Evolutionary conservation across 1,284 basidiomycete genomes (phyloP).

Genomic region (Marasmius oreades): DNA sequence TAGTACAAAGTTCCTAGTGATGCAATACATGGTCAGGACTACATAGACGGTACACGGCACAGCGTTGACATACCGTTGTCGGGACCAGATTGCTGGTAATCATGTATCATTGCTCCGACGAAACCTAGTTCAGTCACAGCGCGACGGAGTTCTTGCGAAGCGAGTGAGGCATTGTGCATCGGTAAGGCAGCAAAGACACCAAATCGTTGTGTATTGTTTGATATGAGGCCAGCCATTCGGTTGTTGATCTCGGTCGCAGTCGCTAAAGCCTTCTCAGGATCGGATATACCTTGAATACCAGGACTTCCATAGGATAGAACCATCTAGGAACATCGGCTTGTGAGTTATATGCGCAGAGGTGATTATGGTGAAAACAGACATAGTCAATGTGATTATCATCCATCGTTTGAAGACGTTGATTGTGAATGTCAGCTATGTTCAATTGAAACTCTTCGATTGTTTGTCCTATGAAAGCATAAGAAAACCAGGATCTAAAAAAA

Average conservation of each 20-base stretch:
- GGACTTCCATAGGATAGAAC: conserved; percentile 37
- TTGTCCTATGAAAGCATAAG: too few relatives aligned
- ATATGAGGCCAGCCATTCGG: conserved; percentile 8
- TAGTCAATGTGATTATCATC: conserved; percentile 11
- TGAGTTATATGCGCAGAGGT: not conserved
- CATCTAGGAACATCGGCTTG: conserved; percentile 24
- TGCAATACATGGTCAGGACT: not conserved
- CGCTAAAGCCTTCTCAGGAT: conserved; percentile 18
- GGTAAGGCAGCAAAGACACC: conserved; percentile 38
- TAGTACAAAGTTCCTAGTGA: conserved; percentile 35
- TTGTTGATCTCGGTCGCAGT: conserved; percentile 25
- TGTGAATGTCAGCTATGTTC: conserved; percentile 11
- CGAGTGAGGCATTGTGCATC: conserved; percentile 41
- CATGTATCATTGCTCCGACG: conserved; percentile 35
- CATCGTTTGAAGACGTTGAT: conserved; percentile 13
- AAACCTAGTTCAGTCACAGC: conserved; percentile 39
- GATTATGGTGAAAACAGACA: not conserved
- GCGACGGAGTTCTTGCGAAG: conserved; percentile 37
- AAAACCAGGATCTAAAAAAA: too few relatives aligned
- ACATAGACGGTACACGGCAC: not conserved
- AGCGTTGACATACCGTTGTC: conserved; percentile 25
- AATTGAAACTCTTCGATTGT: conserved; percentile 2
- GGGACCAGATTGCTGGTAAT: conserved; percentile 37
- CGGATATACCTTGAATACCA: conserved; percentile 20
- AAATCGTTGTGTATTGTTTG: conserved; percentile 12